Evolutionary conservation across 1,284 basidiomycete species (phyloP).

Genomic region (Malassezia yamatoensis): DNA sequence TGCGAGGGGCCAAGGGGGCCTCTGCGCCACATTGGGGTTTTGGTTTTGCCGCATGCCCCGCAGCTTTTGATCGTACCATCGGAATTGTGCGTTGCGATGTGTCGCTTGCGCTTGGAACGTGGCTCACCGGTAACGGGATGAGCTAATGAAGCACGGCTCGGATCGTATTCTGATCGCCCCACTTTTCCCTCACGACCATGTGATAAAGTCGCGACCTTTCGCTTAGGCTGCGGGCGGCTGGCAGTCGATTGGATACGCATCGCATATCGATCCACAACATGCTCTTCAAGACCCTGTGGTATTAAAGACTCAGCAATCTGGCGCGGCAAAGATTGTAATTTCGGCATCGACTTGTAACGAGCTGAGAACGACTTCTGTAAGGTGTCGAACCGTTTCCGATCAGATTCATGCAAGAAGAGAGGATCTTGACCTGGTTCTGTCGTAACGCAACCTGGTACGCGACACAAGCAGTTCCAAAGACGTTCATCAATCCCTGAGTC

Average conservation of each 20-base stretch:
- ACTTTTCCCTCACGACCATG: conserved; percentile 1
- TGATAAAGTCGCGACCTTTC: conserved; percentile 28
- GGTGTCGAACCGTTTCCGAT: not conserved
- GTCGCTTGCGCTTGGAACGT: conserved; percentile 39
- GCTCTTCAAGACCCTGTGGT: conserved; percentile 35
- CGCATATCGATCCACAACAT: conserved; percentile 36
- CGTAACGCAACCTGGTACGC: conserved; percentile 34
- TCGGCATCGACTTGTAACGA: conserved; percentile 23
- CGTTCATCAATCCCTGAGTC: conserved; percentile 28
- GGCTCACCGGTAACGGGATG: not conserved
- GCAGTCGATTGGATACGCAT: conserved; percentile 26
- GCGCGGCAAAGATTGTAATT: conserved; percentile 19
- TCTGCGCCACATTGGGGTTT: conserved; percentile 45
- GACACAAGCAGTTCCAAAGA: conserved; percentile 38
- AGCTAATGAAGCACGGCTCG: not conserved
- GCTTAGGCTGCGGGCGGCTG: conserved; percentile 34
- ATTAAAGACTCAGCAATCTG: conserved; percentile 14
- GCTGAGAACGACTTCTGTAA: conserved; percentile 4
- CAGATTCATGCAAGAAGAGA: not conserved
- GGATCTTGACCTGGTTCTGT: conserved; percentile 1
- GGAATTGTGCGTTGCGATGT: conserved; percentile 44
- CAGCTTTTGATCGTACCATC: conserved; percentile 44
- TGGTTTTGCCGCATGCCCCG: conserved; percentile 40
- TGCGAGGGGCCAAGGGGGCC: conserved; percentile 39
- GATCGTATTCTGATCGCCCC: not conserved